These are phyloP conservation scores for Endocalyx cinctus DNA, from an alignment of 2,329 filamentous ascomycete species.

Conservation along the genomic window DNA sequence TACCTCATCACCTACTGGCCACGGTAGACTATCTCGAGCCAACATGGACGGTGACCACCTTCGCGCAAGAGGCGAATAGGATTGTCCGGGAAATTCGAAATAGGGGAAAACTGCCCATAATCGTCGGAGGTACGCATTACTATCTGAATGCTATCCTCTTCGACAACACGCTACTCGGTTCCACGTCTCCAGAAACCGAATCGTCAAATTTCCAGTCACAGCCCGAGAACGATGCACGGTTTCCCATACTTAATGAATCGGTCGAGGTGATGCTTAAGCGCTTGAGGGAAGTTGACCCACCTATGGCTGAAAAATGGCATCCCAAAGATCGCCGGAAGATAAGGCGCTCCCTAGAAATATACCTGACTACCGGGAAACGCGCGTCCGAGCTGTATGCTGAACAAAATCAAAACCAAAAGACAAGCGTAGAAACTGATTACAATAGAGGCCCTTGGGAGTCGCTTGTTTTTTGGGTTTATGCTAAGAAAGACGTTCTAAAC, in stretches of 20 bases:
- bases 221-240: slow-evolving; percentile 39
- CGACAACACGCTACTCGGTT: slow-evolving; percentile 59
- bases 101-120: slow-evolving; percentile 76
- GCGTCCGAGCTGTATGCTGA: slow-evolving; percentile 86
- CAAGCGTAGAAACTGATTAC: slow-evolving; percentile 19
- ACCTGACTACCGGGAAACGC: slow-evolving; percentile 70
- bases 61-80: slow-evolving; percentile 63
- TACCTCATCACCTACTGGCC: slow-evolving; percentile 85
- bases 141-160: slow-evolving; percentile 90
- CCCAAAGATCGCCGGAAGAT: slow-evolving; percentile 91
- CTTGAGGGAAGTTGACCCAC: slow-evolving; percentile 75
- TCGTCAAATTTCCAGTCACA: slow-evolving; percentile 26
- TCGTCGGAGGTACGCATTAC: slow-evolving; percentile 94
- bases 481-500: slow-evolving; percentile 63
- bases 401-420: slow-evolving; percentile 59
- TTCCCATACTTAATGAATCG: slow-evolving; percentile 67
- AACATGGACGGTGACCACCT: slow-evolving; percentile 78
- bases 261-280: slow-evolving; percentile 69
- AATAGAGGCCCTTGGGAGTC: slow-evolving; percentile 43
- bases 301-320: slow-evolving; percentile 90
- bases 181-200: slow-evolving; percentile 25
- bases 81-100: slow-evolving; percentile 73
- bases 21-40: slow-evolving; percentile 70
- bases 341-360: slow-evolving; percentile 83
- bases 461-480: slow-evolving; percentile 83